Evolutionary conservation across 192 early-diverging fungal genomes (phyloP).

Genomic region (Chytriomyces sp.): DNA sequence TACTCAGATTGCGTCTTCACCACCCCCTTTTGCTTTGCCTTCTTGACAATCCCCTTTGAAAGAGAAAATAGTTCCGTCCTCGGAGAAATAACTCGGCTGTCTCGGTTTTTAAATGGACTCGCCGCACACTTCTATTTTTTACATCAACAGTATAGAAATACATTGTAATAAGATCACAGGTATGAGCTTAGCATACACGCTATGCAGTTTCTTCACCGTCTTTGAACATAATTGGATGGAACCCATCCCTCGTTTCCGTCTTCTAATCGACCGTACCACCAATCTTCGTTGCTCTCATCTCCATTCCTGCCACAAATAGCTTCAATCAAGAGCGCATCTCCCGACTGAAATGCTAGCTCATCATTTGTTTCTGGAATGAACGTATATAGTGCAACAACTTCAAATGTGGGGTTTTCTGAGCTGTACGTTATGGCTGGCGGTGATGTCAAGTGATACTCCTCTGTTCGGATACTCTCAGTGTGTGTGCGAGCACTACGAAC

Average conservation of each 20-base stretch:
- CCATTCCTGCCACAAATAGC: constrained; percentile 33
- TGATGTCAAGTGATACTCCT: not conserved
- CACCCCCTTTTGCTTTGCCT: too few species aligned
- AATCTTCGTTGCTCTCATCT: constrained; percentile 33
- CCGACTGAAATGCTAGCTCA: constrained; percentile 48
- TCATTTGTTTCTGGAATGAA: constrained; percentile 47
- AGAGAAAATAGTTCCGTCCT: too few species aligned
- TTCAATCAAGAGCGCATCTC: constrained; percentile 30
- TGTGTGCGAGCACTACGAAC: not conserved
- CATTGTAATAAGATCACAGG: too few species aligned
- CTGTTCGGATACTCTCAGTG: not conserved
- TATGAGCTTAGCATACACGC: too few species aligned
- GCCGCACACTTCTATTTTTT: too few species aligned
- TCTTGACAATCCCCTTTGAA: too few species aligned
- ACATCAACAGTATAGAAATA: too few species aligned
- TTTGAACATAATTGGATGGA: constrained; percentile 34
- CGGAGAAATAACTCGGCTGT: too few species aligned
- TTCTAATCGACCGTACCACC: constrained; percentile 44
- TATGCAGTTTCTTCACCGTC: not conserved
- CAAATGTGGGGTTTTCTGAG: constrained; percentile 11
- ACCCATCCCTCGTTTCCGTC: constrained; percentile 48
- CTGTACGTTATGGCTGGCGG: not conserved
- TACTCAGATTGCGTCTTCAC: too few species aligned
- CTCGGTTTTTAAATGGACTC: too few species aligned
- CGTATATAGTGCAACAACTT: constrained; percentile 47